phyloP scores from a whole-genome alignment of 345 rosid species.

The Gossypium arboreum region DNA sequence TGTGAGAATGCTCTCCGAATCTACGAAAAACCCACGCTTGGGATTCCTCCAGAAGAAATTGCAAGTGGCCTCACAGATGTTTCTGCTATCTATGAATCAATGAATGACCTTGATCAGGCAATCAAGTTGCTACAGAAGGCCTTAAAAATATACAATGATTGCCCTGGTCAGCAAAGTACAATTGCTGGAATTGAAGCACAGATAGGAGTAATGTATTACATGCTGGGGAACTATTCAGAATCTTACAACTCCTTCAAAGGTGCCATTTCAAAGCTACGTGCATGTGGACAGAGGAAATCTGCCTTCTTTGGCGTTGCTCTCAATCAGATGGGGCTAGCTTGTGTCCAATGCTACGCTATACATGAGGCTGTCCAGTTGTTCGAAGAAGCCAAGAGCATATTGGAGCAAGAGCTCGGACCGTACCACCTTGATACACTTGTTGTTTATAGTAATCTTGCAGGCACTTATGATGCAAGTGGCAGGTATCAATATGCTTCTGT shows the following conservation, averaged over 20 bases:
- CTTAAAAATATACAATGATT: conserved; percentile 51
- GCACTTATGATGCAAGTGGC: conserved; percentile 92
- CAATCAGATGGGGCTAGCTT: conserved; percentile 92
- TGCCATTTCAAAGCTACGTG: conserved; percentile 67
- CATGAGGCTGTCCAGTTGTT: conserved; percentile 77
- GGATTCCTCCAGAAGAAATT: conserved; percentile 69
- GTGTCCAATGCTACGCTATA: conserved; percentile 63
- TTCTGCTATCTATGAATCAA: conserved; percentile 79
- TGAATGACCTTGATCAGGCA: conserved; percentile 76
- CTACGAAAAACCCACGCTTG: conserved; percentile 57
- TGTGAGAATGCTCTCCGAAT: conserved; percentile 82
- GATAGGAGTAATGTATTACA: conserved; percentile 83
- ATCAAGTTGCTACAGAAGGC: conserved; percentile 75
- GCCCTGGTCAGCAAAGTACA: conserved; percentile 76
- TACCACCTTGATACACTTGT: conserved; percentile 88
- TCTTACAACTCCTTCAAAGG: conserved; percentile 66
- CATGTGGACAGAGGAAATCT: conserved; percentile 76
- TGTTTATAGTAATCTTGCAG: conserved; percentile 89
- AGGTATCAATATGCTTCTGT: conserved; percentile 45
- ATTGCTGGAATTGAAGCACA: conserved; percentile 92
- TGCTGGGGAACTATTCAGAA: conserved; percentile 75
- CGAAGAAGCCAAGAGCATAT: conserved; percentile 71
- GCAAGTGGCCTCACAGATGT: conserved; percentile 79
- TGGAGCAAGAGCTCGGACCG: conserved; percentile 81
- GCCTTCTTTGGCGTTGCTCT: conserved; percentile 83